phyloP scores from a whole-genome alignment of 2,329 filamentous ascomycete species.

The Phyllachora maydis region DNA sequence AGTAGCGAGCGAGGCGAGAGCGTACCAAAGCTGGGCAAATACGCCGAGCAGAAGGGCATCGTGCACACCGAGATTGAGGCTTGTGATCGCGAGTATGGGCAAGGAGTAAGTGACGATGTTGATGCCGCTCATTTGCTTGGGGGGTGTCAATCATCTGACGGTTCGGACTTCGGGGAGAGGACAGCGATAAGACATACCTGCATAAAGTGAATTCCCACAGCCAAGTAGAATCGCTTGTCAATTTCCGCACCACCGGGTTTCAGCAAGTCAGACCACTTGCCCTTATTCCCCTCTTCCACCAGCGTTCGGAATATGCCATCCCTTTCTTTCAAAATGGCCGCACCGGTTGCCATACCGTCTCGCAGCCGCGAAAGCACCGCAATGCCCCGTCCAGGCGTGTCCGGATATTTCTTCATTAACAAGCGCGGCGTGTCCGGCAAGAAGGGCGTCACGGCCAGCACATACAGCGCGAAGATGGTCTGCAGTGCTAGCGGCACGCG shows the following conservation, averaged over 20 bases:
- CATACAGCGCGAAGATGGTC: constrained; percentile 8
- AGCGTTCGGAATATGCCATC: no score
- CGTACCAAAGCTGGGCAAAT: constrained; percentile 10
- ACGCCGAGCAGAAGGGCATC: constrained; percentile 8
- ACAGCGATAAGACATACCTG: no score
- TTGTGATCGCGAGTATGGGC: constrained; percentile 8
- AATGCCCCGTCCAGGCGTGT: no score
- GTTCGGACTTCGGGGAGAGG: no score
- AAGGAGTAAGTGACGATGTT: constrained; percentile 11
- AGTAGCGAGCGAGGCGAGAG: constrained; percentile 9
- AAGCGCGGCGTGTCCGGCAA: constrained; percentile 12
- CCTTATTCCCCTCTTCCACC: no score
- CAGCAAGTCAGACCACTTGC: no score
- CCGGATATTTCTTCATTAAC: no score
- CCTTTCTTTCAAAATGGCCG: no score
- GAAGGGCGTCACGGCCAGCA: constrained; percentile 5
- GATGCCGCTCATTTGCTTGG: constrained; percentile 10
- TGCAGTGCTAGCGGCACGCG: constrained; percentile 10
- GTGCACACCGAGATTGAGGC: constrained; percentile 8
- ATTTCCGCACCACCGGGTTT: constrained; percentile 13
- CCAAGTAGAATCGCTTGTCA: constrained; percentile 12
- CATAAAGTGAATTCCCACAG: constrained; percentile 17
- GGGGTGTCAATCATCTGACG: no score
- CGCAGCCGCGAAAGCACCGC: no score
- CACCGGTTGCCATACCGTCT: no score